Percentiles rank a stretch among this genome's conserved stretches.
phyloP scores from a whole-genome alignment of 164 flowering plant species.

The Vitis riparia region DNA sequence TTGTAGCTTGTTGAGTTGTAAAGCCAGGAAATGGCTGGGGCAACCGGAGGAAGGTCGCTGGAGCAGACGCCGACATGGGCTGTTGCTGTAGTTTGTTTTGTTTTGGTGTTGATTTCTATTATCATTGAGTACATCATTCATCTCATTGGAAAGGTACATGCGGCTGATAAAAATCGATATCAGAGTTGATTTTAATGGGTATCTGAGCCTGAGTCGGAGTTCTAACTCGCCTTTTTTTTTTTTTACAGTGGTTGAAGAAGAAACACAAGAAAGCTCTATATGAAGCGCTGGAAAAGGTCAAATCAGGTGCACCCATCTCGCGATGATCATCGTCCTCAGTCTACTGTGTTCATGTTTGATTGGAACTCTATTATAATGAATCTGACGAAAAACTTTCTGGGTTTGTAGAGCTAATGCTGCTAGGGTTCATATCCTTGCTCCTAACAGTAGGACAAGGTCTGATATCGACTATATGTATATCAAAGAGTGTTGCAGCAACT shows the following conservation, averaged over 20 bases:
- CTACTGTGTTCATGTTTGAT: no score
- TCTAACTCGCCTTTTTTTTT: neutral
- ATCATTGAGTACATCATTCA: conserved; percentile 65
- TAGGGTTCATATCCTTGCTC: conserved; percentile 71
- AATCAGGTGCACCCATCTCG: conserved; percentile 39
- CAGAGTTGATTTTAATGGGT: neutral
- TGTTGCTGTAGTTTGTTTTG: conserved; percentile 69
- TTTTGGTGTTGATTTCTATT: conserved; percentile 54
- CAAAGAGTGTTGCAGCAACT: conserved; percentile 29
- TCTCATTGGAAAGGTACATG: conserved; percentile 52
- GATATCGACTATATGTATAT: conserved; percentile 45
- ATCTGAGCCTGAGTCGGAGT: neutral
- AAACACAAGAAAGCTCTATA: conserved; percentile 51
- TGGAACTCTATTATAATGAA: neutral
- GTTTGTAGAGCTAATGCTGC: conserved; percentile 62
- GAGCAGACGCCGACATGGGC: conserved; percentile 88
- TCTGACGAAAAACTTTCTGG: no score
- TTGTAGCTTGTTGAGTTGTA: neutral
- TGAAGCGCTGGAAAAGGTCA: conserved; percentile 66
- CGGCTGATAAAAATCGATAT: neutral
- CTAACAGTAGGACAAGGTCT: conserved; percentile 41
- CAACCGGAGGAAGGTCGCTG: conserved; percentile 40
- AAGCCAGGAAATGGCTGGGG: conserved; percentile 31
- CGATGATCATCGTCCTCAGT: neutral
- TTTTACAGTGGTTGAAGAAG: conserved; percentile 54